Evolutionary conservation across 257 asterid species (phyloP), one percentile per base, ranked within the genome.

Genomic region (Plantago major): DNA sequence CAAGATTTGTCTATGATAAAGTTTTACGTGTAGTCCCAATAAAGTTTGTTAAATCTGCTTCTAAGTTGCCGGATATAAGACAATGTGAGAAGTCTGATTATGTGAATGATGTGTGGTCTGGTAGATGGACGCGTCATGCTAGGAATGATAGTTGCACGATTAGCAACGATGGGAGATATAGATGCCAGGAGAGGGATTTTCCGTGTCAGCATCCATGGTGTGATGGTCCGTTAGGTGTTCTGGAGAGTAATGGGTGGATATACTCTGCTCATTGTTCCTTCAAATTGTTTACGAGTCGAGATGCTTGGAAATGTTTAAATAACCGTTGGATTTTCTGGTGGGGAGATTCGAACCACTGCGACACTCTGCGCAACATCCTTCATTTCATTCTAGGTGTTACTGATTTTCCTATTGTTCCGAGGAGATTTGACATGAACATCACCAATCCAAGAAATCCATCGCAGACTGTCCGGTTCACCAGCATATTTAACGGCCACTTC

Each of bases 341-440:
- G 97, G 99, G 97, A 0, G 97, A 93, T 62, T 93, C 97, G 0
- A 93, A 93, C 65, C 97, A 93, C 53, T 89, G 97, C 67, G 99
- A 93, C 45, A 87, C 96, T 0, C 67, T 93, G 1, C 78, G 97
- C 0, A 87, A 93, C 79, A 70, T 89, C 9, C 81, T 93, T 9
- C 71, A 83, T 67, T 89, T 93, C 68, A 55, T 89, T 38, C 53
- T 93, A 67, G 87, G 70, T 37, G 71, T 83, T n/a, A 75, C 30
- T 26, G 84, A 74, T 19, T 58, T 84, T 16, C 50, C n/a, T 7
- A 46, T 26, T 9, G 86, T 93, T 18, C 94, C 92, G 0, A 79
- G 97, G 65, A 62, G 81, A 44, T 85, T 71, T 47, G 97, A 93
- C 58, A 67, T 22, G 77, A 89, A 83, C 78, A 82, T 93, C 65